Conservation (phyloP, 495 filamentous ascomycete species). For the Daldinia grandis region DNA sequence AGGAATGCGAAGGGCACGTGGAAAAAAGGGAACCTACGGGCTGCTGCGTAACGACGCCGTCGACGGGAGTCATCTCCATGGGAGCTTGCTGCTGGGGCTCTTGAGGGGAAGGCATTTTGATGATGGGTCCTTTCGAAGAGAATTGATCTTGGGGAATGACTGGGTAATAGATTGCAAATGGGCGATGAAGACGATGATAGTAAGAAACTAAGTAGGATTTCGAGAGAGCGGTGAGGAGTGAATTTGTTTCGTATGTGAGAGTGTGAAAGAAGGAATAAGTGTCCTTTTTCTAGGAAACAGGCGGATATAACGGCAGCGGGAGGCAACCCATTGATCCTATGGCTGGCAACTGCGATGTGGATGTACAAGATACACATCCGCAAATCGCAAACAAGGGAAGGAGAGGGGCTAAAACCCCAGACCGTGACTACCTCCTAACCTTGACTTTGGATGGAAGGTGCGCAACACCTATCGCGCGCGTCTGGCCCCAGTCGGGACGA, state of each 20-base stretch:
- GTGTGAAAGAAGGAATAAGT: not conserved
- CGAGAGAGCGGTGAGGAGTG: conserved; percentile 23
- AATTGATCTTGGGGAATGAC: not conserved
- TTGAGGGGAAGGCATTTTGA: conserved; percentile 44
- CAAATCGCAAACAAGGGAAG: not conserved
- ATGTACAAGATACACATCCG: conserved; percentile 10
- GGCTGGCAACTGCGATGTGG: not conserved
- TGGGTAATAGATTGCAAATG: conserved; percentile 8
- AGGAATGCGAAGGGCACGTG: not conserved
- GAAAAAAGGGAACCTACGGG: conserved; percentile 36
- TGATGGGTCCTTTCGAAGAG: conserved; percentile 17
- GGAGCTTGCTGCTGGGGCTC: conserved; percentile 48
- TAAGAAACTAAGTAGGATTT: not conserved
- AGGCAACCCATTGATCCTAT: conserved; percentile 23
- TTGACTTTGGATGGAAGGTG: conserved; percentile 25
- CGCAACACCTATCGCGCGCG: not conserved
- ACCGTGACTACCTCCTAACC: conserved; percentile 2
- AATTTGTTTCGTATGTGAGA: not conserved
- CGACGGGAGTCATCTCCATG: conserved; percentile 43
- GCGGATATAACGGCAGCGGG: conserved; percentile 37
- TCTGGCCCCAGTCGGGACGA: conserved; percentile 2
- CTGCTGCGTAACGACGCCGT: conserved; percentile 44
- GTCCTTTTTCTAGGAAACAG: conserved; percentile 20
- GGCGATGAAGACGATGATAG: conserved; percentile 13
- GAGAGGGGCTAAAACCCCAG: conserved; percentile 11